Percentiles rank a stretch among this genome's conserved stretches.
phyloP scores from a whole-genome alignment of 2,329 filamentous ascomycete genomes.

The Aspergillus jensenii region DNA sequence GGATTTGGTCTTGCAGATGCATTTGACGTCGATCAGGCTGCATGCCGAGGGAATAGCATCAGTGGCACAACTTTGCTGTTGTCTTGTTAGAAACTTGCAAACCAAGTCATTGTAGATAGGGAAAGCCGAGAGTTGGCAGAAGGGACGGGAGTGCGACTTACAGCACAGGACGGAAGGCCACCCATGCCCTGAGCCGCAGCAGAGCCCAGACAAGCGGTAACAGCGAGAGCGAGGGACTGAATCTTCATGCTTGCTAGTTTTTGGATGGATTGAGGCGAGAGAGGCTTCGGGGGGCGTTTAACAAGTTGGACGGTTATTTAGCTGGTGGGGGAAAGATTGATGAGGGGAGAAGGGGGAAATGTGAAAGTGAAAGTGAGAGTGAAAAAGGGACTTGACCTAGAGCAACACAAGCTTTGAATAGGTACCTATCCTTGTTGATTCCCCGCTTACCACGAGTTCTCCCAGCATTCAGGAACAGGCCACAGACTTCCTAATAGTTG shows the following conservation, averaged over 20 bases:
- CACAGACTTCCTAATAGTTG: background rate
- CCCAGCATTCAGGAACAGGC: background rate
- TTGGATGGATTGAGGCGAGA: background rate
- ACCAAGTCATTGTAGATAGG: background rate
- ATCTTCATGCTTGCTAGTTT: conserved; percentile 48
- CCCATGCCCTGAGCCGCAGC: conserved; percentile 47
- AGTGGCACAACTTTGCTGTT: conserved; percentile 42
- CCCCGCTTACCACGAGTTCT: background rate
- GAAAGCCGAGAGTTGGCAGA: background rate
- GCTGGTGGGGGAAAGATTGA: background rate
- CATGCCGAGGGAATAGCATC: conserved; percentile 42
- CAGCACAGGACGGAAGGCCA: conserved; percentile 55
- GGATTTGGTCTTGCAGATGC: conserved; percentile 48
- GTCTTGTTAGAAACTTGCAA: conserved; percentile 1
- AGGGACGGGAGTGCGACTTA: conserved; percentile 39
- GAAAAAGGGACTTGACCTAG: background rate
- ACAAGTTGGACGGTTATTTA: background rate
- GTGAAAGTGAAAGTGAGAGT: background rate
- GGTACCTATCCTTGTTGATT: background rate
- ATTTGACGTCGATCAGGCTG: conserved; percentile 43
- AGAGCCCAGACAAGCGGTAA: conserved; percentile 53
- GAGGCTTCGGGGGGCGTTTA: background rate
- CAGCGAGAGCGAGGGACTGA: conserved; percentile 51
- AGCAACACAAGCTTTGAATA: background rate
- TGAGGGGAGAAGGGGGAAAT: background rate